Evolutionary conservation across 495 filamentous ascomycete species (phyloP).

Genomic region (Hypoxylon crocopeplum): DNA sequence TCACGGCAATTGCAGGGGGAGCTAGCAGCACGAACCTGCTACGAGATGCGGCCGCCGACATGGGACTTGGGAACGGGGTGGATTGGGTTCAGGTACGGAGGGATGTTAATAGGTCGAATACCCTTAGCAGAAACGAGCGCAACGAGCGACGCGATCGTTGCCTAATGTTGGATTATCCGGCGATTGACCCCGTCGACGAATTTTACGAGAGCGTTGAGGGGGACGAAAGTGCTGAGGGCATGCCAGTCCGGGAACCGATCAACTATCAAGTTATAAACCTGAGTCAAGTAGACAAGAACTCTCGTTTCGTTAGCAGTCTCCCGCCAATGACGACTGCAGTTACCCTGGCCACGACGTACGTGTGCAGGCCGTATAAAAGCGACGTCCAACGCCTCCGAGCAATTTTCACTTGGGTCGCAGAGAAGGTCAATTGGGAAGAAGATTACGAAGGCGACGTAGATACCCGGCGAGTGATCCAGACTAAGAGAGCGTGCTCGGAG

Average conservation of each 20-base stretch:
- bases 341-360: constrained; percentile 86
- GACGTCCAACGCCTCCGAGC: constrained; percentile 92
- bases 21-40: constrained; percentile 38
- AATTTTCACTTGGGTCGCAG: constrained; percentile 96
- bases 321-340: constrained; percentile 87
- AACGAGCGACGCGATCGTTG: constrained; percentile 87
- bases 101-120: constrained; percentile 94
- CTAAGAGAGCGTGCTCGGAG: constrained; percentile 83
- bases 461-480: constrained; percentile 80
- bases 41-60: constrained; percentile 66
- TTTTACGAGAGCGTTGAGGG: constrained; percentile 86
- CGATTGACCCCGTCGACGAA: constrained; percentile 86
- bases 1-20: constrained; percentile 62
- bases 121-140: constrained; percentile 85
- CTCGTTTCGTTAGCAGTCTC: constrained; percentile 87
- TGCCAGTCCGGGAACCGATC: constrained; percentile 79
- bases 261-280: constrained; percentile 84
- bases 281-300: constrained; percentile 90
- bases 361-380: constrained; percentile 93
- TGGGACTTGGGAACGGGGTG: constrained; percentile 67
- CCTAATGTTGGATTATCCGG: constrained; percentile 91
- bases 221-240: constrained; percentile 86
- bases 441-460: constrained; percentile 82
- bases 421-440: constrained; percentile 97
- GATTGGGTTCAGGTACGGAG: constrained; percentile 97